Percentiles rank a stretch among this genome's conserved stretches.
Conservation (phyloP, 768 basidiomycete species). For the Pulveroboletus ravenelii region DNA sequence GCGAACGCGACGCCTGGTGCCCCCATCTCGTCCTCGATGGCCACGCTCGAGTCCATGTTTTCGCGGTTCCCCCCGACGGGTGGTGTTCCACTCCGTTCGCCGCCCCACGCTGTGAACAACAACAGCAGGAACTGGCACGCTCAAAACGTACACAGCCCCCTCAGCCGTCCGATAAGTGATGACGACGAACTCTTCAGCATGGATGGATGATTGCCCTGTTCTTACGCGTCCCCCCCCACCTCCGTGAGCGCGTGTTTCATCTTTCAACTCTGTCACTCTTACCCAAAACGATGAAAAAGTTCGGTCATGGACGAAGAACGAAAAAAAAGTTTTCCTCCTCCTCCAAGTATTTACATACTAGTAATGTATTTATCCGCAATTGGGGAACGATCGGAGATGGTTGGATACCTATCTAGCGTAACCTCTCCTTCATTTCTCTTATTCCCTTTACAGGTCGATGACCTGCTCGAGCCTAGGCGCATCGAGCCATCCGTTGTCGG, state of each 20-base stretch:
- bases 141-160: conserved; percentile 47
- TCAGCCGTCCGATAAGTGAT: conserved; percentile 56
- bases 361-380: conserved; percentile 23
- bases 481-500: not conserved
- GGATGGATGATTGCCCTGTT: conserved; percentile 40
- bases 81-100: conserved; percentile 23
- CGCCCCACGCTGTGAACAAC: conserved; percentile 18
- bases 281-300: not conserved
- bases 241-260: not conserved
- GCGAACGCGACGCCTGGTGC: not conserved
- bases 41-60: conserved; percentile 48
- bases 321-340: not conserved
- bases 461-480: not conserved
- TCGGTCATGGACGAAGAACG: conserved; percentile 12
- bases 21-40: conserved; percentile 19
- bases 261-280: not conserved
- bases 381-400: conserved; percentile 23
- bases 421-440: conserved; percentile 11
- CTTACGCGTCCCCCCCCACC: no score
- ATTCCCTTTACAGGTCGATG: conserved; percentile 7
- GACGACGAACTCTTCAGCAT: conserved; percentile 71
- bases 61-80: conserved; percentile 37
- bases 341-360: conserved; percentile 25
- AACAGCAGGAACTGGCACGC: conserved; percentile 33
- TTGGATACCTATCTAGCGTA: conserved; percentile 30